These are phyloP conservation scores for Aspergillus viridinutans DNA, from an alignment of 2,329 filamentous ascomycete species.

Conservation along the genomic window DNA sequence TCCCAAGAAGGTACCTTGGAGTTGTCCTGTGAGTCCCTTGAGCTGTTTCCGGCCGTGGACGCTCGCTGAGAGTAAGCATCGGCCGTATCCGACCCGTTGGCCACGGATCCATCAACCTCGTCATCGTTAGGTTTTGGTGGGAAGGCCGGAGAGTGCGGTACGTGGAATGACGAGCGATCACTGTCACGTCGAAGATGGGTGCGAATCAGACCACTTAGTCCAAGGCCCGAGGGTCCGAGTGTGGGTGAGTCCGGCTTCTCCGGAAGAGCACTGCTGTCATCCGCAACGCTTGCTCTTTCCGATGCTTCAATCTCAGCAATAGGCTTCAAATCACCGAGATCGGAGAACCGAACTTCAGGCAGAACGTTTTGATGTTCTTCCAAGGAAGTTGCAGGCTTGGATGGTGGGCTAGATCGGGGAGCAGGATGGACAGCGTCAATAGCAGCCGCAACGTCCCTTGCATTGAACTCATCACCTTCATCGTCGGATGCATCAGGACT, in stretches of 20 bases:
- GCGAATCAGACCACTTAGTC: conserved; percentile 75
- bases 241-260: conserved; percentile 68
- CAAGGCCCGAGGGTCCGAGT: conserved; percentile 58
- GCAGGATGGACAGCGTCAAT: conserved; percentile 36
- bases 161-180: conserved; percentile 74
- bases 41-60: not conserved
- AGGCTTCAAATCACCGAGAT: conserved; percentile 37
- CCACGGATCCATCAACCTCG: conserved; percentile 4
- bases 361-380: conserved; percentile 28
- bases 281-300: conserved; percentile 6
- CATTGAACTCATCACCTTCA: conserved; percentile 25
- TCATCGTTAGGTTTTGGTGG: conserved; percentile 29
- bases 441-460: conserved; percentile 21
- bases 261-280: conserved; percentile 11
- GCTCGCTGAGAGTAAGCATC: not conserved
- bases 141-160: conserved; percentile 41
- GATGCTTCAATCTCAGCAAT: conserved; percentile 32
- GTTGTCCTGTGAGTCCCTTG: conserved; percentile 1
- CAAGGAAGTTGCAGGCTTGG: conserved; percentile 26
- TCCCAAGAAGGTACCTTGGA: conserved; percentile 41
- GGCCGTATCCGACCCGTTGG: not conserved
- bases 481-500: conserved; percentile 39
- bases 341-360: conserved; percentile 35
- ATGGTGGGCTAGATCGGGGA: conserved; percentile 31
- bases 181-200: conserved; percentile 81